Base-by-base conservation (phyloP, 1,139 yeast genomes). In the Geotrichum restrictum region DNA sequence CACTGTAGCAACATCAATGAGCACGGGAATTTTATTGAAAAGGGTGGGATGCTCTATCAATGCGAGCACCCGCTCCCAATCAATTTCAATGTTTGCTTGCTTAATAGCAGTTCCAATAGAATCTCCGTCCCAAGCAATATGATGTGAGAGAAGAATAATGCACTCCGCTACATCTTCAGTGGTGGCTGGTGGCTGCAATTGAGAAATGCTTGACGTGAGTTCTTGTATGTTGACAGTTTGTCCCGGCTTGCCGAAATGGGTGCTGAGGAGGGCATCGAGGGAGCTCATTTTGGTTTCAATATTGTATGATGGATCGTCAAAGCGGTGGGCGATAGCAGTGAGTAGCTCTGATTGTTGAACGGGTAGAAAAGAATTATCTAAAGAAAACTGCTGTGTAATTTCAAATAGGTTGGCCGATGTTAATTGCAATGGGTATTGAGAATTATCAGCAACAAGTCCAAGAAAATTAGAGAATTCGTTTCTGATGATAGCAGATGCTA, bases 31-130 rank as follows among this genome's bases (percentile, higher is more conserved):
- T 32, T 38, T 47, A n/a, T 52, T 50, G 31, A 22, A 18, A 13
- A 48, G 43, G 18, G 45, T 33, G 16, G 55, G 41, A n/a, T 13
- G 19, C 24, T 51, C 54, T 10, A 54, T 33, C 16, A 32, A 27
- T 8, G 18, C 14, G 14, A 45, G 45, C 10, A 54, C 45, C n/a
- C 27, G 27, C 13, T 54, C 46, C 57, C 57, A 54, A 38, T 50
- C 45, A 7, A 50, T 24, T 13, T 33, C 39, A 29, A 43, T 22
- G 21, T 33, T 39, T 8, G 49, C 36, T 18, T 39, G 33, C 14
- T 45, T 53, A 13, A 56, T 14, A 29, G 56, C 58, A 5, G 34
- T n/a, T 10, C 57, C 58, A 24, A 54, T 43, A 7, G 39, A 34
- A 8, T 32, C 27, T 11, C 53, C 55, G 41, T 55, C 55, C 53